These are phyloP conservation scores for Mollisia scopiformis DNA, from an alignment of 2,329 filamentous ascomycete genomes.

Conservation along the genomic window DNA sequence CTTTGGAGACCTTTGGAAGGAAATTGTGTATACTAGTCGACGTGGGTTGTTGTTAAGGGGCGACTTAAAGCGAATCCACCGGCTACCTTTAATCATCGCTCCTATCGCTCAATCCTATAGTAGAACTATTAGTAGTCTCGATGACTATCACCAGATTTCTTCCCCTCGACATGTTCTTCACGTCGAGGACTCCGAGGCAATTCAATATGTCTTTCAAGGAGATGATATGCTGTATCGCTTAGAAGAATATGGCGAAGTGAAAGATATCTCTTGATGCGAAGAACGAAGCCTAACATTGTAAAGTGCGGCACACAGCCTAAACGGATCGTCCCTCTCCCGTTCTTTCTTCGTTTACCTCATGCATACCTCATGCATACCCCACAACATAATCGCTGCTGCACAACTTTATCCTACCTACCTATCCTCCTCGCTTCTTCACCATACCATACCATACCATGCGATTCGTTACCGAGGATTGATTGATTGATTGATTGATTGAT, in stretches of 20 bases:
- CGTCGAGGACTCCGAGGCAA: neutral
- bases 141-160: neutral
- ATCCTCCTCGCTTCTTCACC: no score
- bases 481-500: no score
- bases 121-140: neutral
- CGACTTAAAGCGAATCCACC: neutral
- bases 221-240: neutral
- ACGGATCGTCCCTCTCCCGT: no score
- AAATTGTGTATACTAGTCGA: neutral
- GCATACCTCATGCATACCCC: no score
- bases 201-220: neutral
- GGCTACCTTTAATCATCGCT: neutral
- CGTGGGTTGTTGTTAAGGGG: neutral
- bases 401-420: neutral
- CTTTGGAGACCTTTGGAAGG: neutral
- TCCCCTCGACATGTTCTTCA: neutral
- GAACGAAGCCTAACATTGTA: no score
- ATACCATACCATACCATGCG: no score
- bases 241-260: neutral
- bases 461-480: no score
- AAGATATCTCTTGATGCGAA: neutral
- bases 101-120: neutral
- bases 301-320: no score
- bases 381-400: no score
- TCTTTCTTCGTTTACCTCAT: neutral